Evolutionary conservation across 768 basidiomycete species (phyloP).

Genomic region (Suillus plorans): DNA sequence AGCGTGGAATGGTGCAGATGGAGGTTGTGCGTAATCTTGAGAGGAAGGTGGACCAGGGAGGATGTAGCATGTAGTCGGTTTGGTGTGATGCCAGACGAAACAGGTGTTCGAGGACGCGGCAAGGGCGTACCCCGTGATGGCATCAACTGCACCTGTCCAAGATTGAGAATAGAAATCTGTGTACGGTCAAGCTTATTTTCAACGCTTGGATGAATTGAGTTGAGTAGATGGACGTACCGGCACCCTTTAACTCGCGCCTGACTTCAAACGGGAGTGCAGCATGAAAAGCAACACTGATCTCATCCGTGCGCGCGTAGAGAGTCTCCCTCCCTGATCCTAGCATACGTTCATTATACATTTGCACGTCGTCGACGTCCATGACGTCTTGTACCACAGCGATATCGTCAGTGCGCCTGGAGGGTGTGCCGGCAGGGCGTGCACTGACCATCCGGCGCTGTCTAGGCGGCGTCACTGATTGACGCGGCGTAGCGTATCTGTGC

Average conservation of each 20-base stretch:
- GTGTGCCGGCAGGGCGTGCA: constrained; percentile 20
- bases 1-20: constrained; percentile 45
- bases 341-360: constrained; percentile 38
- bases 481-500: constrained; percentile 28
- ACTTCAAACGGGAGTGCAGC: constrained; percentile 72
- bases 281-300: constrained; percentile 66
- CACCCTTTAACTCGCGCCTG: constrained; percentile 65
- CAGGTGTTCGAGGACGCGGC: constrained; percentile 71
- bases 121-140: constrained; percentile 70
- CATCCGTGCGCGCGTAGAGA: constrained; percentile 69
- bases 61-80: constrained; percentile 79
- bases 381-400: constrained; percentile 46
- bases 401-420: constrained; percentile 27
- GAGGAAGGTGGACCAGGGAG: constrained; percentile 64
- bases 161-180: constrained; percentile 68
- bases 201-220: not conserved
- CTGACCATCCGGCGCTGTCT: constrained; percentile 27
- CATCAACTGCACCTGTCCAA: constrained; percentile 72
- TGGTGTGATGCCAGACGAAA: constrained; percentile 84
- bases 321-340: constrained; percentile 28
- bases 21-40: constrained; percentile 40
- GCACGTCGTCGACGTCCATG: constrained; percentile 69
- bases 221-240: constrained; percentile 41
- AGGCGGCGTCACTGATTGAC: constrained; percentile 24
- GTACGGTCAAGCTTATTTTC: not conserved